Conservation (phyloP, 1,284 basidiomycete genomes). For the Coniophora puteana region DNA sequence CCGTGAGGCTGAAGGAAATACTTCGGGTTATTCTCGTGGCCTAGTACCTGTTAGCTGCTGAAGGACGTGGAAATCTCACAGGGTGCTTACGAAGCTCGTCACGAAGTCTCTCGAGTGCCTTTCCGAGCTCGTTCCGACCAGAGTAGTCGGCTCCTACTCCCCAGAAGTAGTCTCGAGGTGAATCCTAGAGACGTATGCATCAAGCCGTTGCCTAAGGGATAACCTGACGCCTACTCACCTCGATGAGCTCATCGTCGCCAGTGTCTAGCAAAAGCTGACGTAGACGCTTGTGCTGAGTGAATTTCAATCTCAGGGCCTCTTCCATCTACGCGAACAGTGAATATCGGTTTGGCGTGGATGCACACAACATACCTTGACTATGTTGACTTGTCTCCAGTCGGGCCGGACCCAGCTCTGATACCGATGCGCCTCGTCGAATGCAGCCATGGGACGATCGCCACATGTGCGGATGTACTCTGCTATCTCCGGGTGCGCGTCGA, state of each 20-base stretch:
- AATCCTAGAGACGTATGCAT: conserved; percentile 38
- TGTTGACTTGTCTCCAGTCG: conserved; percentile 63
- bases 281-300: conserved; percentile 57
- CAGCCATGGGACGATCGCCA: conserved; percentile 52
- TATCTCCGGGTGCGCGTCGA: conserved; percentile 49
- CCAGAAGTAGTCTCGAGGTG: conserved; percentile 68
- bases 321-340: conserved; percentile 50
- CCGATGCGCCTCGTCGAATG: conserved; percentile 66
- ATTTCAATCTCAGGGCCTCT: conserved; percentile 53
- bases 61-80: background rate
- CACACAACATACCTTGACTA: conserved; percentile 42
- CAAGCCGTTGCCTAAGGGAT: too few species aligned
- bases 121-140: conserved; percentile 70
- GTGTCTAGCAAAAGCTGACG: conserved; percentile 53
- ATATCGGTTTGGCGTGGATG: background rate
- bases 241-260: conserved; percentile 55
- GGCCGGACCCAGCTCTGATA: conserved; percentile 52
- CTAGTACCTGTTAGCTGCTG: conserved; percentile 11
- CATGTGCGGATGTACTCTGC: conserved; percentile 63
- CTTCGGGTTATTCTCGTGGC: conserved; percentile 20
- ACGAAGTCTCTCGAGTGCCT: conserved; percentile 58
- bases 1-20: conserved; percentile 24
- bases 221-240: conserved; percentile 35
- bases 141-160: conserved; percentile 55
- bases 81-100: conserved; percentile 35